Percentiles rank a stretch among this genome's conserved stretches.
These are phyloP conservation scores for Acmispon strigosus DNA, from an alignment of 306 rosid genomes.

Conservation along the genomic window DNA sequence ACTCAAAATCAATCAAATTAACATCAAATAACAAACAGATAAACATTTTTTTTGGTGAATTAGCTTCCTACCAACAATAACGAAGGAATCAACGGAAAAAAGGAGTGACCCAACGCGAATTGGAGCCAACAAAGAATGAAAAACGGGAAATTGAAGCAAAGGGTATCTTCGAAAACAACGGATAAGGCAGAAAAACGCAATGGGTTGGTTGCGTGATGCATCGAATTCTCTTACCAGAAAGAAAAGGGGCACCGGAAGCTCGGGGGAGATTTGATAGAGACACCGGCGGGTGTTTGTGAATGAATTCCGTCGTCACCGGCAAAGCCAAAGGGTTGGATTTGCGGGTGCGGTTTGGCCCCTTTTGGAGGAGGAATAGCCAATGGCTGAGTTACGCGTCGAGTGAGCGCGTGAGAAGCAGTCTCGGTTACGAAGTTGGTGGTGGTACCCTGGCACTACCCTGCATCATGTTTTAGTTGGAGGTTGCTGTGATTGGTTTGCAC, in stretches of 20 bases:
- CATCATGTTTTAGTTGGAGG: background rate
- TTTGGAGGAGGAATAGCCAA: conserved; percentile 7
- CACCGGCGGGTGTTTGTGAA: conserved; percentile 35
- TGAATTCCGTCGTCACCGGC: conserved; percentile 61
- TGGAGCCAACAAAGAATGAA: background rate
- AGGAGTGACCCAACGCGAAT: conserved; percentile 13
- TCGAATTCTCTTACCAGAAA: conserved; percentile 40
- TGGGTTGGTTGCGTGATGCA: conserved; percentile 3
- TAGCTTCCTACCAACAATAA: background rate
- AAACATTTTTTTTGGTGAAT: background rate
- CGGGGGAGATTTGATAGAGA: background rate
- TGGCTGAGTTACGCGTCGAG: conserved; percentile 21
- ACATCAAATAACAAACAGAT: background rate
- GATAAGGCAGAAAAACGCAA: background rate
- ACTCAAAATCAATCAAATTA: background rate
- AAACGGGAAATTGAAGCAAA: background rate
- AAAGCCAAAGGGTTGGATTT: conserved; percentile 7
- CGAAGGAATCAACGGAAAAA: background rate
- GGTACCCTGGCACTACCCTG: no score
- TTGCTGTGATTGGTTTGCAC: conserved; percentile 9
- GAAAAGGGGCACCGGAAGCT: conserved; percentile 6
- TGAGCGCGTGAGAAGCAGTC: conserved; percentile 16
- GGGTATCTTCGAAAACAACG: conserved; percentile 5
- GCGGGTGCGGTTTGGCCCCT: conserved; percentile 32
- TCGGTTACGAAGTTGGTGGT: background rate